These are phyloP conservation scores for Vanilla planifolia DNA, from an alignment of 106 monocot genomes.

Conservation along the genomic window DNA sequence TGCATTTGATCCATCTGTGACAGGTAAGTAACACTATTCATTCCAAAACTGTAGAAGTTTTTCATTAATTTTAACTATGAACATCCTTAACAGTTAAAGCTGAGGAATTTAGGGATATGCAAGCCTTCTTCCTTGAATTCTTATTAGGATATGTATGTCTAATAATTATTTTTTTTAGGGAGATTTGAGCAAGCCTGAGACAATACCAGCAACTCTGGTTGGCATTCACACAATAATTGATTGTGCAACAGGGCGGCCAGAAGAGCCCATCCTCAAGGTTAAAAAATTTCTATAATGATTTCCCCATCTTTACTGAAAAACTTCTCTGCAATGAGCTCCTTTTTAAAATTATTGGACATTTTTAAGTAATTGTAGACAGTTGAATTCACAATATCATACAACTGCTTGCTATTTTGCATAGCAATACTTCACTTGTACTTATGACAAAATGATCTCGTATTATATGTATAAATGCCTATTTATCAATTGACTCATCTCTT, in stretches of 20 bases:
- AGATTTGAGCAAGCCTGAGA: constrained; percentile 94
- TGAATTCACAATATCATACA: no score
- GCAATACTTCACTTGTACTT: no score
- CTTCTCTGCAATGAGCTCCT: no score
- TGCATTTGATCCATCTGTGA: not conserved
- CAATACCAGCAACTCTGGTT: constrained; percentile 95
- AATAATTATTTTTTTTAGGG: constrained; percentile 36
- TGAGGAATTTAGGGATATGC: not conserved
- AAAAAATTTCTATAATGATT: not conserved
- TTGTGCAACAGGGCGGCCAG: constrained; percentile 98
- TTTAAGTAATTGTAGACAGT: no score
- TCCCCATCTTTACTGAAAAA: no score
- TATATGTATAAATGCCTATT: no score
- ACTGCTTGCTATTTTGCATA: no score
- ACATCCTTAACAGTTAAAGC: not conserved
- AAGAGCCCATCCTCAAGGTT: constrained; percentile 89
- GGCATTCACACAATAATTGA: constrained; percentile 92
- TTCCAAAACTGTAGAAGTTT: no score
- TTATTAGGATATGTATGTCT: constrained; percentile 2
- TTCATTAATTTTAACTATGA: not conserved
- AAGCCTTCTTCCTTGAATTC: not conserved
- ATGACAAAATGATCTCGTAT: no score
- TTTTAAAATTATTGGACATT: no score
- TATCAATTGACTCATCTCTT: no score
- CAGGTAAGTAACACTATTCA: no score